phyloP scores from a whole-genome alignment of 176 grass and related monocot genomes.

The Carex kokanica region DNA sequence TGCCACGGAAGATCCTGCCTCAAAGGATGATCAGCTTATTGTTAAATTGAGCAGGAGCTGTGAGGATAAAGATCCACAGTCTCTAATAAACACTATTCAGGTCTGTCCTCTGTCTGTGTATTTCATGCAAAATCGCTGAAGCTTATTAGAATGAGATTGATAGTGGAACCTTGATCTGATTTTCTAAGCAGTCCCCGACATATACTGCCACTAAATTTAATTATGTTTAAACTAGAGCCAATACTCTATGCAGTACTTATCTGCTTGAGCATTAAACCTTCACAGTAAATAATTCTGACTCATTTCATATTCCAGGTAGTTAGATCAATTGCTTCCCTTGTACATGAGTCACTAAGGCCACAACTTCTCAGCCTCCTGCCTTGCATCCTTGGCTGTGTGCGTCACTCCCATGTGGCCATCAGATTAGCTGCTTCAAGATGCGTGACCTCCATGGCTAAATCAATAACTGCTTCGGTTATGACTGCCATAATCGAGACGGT shows the following conservation, averaged over 20 bases:
- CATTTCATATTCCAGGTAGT: conserved; percentile 52
- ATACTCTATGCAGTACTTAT: background rate
- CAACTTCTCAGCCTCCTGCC: conserved; percentile 86
- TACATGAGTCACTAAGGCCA: conserved; percentile 59
- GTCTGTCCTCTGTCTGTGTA: conserved; percentile 32
- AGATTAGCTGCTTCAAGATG: conserved; percentile 96
- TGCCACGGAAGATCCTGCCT: conserved; percentile 32
- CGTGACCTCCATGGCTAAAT: conserved; percentile 94
- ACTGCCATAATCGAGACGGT: conserved; percentile 77
- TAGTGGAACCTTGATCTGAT: background rate
- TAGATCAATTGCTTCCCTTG: conserved; percentile 66
- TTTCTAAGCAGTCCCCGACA: background rate
- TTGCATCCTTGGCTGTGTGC: conserved; percentile 67
- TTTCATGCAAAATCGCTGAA: conserved; percentile 18
- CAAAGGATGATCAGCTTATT: conserved; percentile 48
- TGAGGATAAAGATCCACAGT: conserved; percentile 88
- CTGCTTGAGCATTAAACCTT: background rate
- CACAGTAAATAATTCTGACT: conserved; percentile 3
- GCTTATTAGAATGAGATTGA: background rate
- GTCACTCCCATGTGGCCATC: conserved; percentile 89
- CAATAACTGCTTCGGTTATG: conserved; percentile 77
- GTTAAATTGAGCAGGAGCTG: conserved; percentile 52
- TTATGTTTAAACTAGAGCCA: background rate
- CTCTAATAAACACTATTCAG: conserved; percentile 97
- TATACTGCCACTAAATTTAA: background rate